Base-by-base conservation (phyloP, 2,329 filamentous ascomycete genomes). In the Atkinsonella texensis region DNA sequence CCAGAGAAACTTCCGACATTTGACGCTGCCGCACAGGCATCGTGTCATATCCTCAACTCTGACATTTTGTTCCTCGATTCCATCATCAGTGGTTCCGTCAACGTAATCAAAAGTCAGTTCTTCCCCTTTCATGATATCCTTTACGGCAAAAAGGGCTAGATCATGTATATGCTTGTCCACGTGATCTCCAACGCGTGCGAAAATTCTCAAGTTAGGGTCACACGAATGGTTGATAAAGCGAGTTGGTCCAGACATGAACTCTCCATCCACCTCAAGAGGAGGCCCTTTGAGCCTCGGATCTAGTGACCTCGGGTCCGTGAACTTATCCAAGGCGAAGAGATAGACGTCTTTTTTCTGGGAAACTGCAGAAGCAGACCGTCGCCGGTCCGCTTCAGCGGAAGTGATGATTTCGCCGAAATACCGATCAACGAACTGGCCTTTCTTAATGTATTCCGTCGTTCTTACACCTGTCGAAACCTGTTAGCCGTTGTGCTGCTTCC, bases 151-250 rank as follows among this genome's bases (percentile, higher is more conserved):
- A 54, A 91, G 75, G 0, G 85, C 87, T 46, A 91, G 70, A 54
- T 89, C 85, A 63, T 91, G 89, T 7, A 90, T 74, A 46, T 81
- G 76, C 53, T 81, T 81, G 60, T 90, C 85, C 0, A 84, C 79
- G 54, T 87, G 83, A 60, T 90, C 87, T 48, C 85, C 86, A 1
- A 87, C 84, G 1, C 88, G 80, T 0, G 85, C 86, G 65, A 90
- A 91, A 54, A 89, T 87, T 13, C 84, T 75, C 61, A 89, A 76
- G 60, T 90, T 91, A 0, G 87, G 87, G 4, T 87, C 79, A 63
- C 87, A 91, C 2, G 80, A 85, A 64, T 93, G 87, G 59, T 93
- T 93, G 64, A 91, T 85, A 65, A 91, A 93, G 2, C 87, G 78
- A 0, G 85, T 87, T 0, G 86, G 85, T 0, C 86, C 86, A 1